Evolutionary conservation across 495 filamentous ascomycete genomes (phyloP).

Genomic region (Penicillium crystallinum): DNA sequence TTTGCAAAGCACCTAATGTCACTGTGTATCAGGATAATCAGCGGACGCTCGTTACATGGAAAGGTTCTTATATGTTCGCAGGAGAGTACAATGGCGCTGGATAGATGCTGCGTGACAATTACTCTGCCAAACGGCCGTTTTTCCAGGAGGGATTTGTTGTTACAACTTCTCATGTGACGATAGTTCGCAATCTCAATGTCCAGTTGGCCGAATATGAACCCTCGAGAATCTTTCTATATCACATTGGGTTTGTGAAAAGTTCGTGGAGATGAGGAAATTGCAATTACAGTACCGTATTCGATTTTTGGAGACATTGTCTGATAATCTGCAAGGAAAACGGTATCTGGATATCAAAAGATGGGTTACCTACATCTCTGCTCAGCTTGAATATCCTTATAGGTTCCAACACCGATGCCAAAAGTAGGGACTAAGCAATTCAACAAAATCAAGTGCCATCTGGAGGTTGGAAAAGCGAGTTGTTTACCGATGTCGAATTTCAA

Average conservation of each 20-base stretch:
- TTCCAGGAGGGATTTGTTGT: neutral
- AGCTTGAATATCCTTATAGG: neutral
- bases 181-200: neutral
- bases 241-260: neutral
- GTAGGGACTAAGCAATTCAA: neutral
- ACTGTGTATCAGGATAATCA: neutral
- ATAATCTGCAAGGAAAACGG: neutral
- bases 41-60: neutral
- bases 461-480: neutral
- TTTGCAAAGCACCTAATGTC: neutral
- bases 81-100: neutral
- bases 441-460: neutral
- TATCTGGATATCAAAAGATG: neutral
- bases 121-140: neutral
- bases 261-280: neutral
- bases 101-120: neutral
- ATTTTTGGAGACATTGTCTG: neutral
- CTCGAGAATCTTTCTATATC: neutral
- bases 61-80: neutral
- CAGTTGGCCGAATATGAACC: neutral
- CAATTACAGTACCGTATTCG: neutral
- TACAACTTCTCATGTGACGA: neutral
- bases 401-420: neutral
- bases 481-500: neutral
- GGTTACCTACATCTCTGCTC: neutral